Conservation (phyloP, 495 filamentous ascomycete species). For the Tuber borchii region DNA sequence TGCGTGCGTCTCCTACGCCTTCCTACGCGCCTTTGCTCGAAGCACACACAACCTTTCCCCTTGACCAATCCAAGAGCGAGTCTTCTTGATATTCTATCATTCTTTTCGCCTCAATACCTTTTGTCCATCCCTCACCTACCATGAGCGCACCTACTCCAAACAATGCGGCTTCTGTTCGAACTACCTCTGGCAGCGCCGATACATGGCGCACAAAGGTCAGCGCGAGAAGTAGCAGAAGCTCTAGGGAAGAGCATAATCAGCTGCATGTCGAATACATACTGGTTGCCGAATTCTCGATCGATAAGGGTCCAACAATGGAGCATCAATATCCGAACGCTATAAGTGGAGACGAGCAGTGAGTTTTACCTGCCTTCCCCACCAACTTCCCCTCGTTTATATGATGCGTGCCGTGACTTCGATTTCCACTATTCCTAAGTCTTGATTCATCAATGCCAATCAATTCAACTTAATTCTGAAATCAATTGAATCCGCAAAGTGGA, state of each 20-base stretch:
- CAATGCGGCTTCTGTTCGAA: constrained; percentile 25
- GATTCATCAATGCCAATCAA: neutral
- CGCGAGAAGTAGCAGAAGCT: constrained; percentile 33
- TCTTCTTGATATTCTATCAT: neutral
- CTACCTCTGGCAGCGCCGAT: constrained; percentile 26
- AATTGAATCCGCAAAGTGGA: constrained; percentile 5
- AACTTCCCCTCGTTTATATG: neutral
- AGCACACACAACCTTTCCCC: constrained; percentile 10
- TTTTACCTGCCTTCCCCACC: constrained; percentile 9
- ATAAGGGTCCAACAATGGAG: constrained; percentile 94
- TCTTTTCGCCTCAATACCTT: constrained; percentile 9
- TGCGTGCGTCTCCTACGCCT: constrained; percentile 1
- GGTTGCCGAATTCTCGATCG: constrained; percentile 97
- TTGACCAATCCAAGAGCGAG: neutral
- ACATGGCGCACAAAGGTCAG: constrained; percentile 31
- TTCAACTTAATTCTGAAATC: neutral
- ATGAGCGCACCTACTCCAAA: constrained; percentile 21
- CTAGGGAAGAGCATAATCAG: constrained; percentile 49
- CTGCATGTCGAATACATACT: constrained; percentile 98
- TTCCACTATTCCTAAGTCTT: neutral
- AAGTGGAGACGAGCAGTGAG: constrained; percentile 76
- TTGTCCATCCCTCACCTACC: constrained; percentile 15
- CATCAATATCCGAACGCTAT: constrained; percentile 93
- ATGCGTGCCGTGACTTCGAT: constrained; percentile 2
- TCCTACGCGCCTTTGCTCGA: neutral